These are phyloP conservation scores for Talaromyces marneffei DNA, from an alignment of 2,329 filamentous ascomycete genomes.

Conservation along the genomic window DNA sequence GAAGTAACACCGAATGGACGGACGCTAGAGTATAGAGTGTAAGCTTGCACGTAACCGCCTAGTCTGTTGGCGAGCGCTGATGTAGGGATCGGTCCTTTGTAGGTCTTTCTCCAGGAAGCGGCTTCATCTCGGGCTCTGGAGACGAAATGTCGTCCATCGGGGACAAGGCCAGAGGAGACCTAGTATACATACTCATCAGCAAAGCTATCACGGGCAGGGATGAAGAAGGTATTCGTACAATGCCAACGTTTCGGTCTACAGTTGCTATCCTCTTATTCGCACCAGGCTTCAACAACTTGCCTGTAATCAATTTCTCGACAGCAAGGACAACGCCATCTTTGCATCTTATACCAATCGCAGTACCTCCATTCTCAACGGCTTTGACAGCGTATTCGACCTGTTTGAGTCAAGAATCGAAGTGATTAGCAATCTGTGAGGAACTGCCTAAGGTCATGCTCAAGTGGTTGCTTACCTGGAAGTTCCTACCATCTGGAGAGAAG, in stretches of 20 bases:
- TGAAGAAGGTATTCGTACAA: slow-evolving; percentile 55
- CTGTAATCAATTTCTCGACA: slow-evolving; percentile 91
- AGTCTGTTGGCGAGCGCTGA: slow-evolving; percentile 85
- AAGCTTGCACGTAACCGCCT: slow-evolving; percentile 93
- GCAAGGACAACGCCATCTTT: slow-evolving; percentile 96
- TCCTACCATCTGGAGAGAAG: slow-evolving; percentile 97
- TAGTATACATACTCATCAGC: slow-evolving; percentile 31
- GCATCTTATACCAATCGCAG: slow-evolving; percentile 90
- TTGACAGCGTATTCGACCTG: slow-evolving; percentile 93
- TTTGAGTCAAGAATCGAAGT: background rate
- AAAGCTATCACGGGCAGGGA: background rate
- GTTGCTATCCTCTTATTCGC: slow-evolving; percentile 97
- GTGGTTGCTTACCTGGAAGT: slow-evolving; percentile 70
- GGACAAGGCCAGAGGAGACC: slow-evolving; percentile 91
- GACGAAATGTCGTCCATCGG: slow-evolving; percentile 91
- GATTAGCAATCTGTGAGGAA: background rate
- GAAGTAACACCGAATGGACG: slow-evolving; percentile 94
- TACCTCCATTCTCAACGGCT: slow-evolving; percentile 96
- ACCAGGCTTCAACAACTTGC: slow-evolving; percentile 88
- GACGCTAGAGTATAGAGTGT: slow-evolving; percentile 95
- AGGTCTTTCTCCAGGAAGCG: slow-evolving; percentile 80
- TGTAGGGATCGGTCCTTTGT: slow-evolving; percentile 90
- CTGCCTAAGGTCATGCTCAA: background rate
- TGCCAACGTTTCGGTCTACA: slow-evolving; percentile 86
- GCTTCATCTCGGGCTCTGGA: slow-evolving; percentile 92